Evolutionary conservation across 164 flowering plant species (phyloP), one percentile per base, ranked within the genome.

Genomic region (Chloranthus sessilifolius): DNA sequence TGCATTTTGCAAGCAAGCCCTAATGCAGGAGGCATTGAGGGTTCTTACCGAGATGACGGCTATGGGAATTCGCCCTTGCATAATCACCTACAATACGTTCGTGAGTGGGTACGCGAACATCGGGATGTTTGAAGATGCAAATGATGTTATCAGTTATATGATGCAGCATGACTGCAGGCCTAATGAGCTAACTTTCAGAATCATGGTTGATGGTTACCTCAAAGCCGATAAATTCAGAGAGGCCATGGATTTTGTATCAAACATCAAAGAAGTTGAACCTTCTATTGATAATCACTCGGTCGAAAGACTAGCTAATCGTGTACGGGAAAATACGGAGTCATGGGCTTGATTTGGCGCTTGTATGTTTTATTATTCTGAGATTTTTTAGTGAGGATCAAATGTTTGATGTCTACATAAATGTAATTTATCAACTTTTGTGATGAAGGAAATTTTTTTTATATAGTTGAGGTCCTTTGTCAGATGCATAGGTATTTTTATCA

Each of bases 1-100:
- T 66, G 98, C 79, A 5, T 90, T 87, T 60, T 90, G 95, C 60
- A 73, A 85, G 65, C 71, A 73, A 76, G 87, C 91, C 29, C 79
- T 81, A 4, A 90, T 90, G 98, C 76, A 85, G 58, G 95, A 90
- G 37, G 95, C 95, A 3, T 50, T 81, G 33, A 75, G 77, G 58
- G 68, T 55, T 20, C 62, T 90, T 43, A 55, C 83, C 1, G 84
- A 82, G 60, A 87, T 90, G 98, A 75, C 75, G n/a, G 19, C 47
- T 20, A 58, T 48, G 22, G 91, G 95, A 26, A 81, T 90, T 41
- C 62, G 77, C 17, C 98, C 98, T 0, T 87, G 95, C 63, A 74
- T 85, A 29, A 61, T 87, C 28, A 87, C 95, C 0, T 90, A 78
- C 62, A 85, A 90, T 36, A 87, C 95, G 5, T 81, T 90, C 27